Base-by-base conservation (phyloP, 2,329 filamentous ascomycete species). In the Colletotrichum sansevieriae region DNA sequence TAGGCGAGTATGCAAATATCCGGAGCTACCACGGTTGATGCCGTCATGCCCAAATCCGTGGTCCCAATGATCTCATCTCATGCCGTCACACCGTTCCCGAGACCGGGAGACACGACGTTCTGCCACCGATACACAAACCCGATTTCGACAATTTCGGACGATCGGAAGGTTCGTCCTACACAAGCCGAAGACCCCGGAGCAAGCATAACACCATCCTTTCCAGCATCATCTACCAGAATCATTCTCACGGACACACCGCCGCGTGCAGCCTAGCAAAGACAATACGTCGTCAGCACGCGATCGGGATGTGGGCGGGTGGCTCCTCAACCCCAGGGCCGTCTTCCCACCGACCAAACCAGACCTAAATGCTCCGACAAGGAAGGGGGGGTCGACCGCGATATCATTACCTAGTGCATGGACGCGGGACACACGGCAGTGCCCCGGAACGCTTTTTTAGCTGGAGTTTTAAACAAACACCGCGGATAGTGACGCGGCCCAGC, bases 401-500 rank as follows among this genome's bases (percentile, higher is more conserved):
- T 49, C 37, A 47, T 49, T 60, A 25, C 25, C 25, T 25, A 56
- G 54, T 55, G 33, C 47, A 39, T 29, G 52, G 39, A 37, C 37
- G 46, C 62, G 61, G 65, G 54, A 65, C 52, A 20, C 6, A 58
- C 52, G 60, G 60, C 65, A 68, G 65, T 51, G 55, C 37, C 13
- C 62, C 54, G 55, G 37, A 62, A 20, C 35, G 9, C 37, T 25
- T 39, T 41, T 33, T 9, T 9, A 29, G 29, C 6, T 29, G 29
- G 29, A 8, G 29, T 8, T 29, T 29, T 29, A 9, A 29, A 29
- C 7, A 8, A 29, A 7, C 39, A 47, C 3, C 20, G 55, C 20
- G 55, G 39, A 55, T 55, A 41, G 66, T 69, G 66, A 69, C 66
- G 55, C 65, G 65, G 65, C 65, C 62, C 62, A 61, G 62, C 43